Evolutionary conservation across 2,329 filamentous ascomycete genomes (phyloP).

Genomic region (Verticillium klebahnii): DNA sequence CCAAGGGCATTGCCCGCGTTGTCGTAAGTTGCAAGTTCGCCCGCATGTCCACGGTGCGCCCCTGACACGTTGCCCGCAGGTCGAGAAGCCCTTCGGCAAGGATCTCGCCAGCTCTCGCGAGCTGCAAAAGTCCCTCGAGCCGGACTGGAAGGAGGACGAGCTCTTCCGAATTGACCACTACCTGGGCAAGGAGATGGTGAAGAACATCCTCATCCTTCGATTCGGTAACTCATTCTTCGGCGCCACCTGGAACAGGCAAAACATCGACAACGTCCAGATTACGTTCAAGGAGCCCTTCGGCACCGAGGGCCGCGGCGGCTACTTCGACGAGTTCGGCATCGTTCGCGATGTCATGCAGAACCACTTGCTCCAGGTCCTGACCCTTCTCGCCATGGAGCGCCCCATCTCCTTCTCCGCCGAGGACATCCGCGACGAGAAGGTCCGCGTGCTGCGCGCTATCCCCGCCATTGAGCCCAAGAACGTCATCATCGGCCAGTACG

Average conservation of each 20-base stretch:
- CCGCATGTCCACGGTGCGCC: background rate
- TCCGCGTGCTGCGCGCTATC: constrained; percentile 90
- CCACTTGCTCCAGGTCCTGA: constrained; percentile 94
- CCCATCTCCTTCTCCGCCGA: constrained; percentile 97
- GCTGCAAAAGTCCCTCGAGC: constrained; percentile 89
- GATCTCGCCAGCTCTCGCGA: constrained; percentile 91
- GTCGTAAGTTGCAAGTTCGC: constrained; percentile 59
- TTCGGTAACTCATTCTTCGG: constrained; percentile 99
- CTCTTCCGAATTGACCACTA: constrained; percentile 99
- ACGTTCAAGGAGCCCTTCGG: constrained; percentile 99
- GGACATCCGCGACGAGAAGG: constrained; percentile 98
- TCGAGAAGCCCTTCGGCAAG: constrained; percentile 99
- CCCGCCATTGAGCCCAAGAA: constrained; percentile 97
- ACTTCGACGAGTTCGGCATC: constrained; percentile 99
- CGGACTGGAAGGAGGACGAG: constrained; percentile 98
- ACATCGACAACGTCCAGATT: constrained; percentile 99
- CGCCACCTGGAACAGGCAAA: constrained; percentile 97
- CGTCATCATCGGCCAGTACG: constrained; percentile 98
- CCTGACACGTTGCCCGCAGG: constrained; percentile 42
- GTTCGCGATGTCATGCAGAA: constrained; percentile 99
- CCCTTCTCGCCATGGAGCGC: constrained; percentile 94
- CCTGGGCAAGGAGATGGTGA: constrained; percentile 99
- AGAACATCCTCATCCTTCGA: constrained; percentile 96
- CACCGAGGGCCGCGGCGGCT: constrained; percentile 94
- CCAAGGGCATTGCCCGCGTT: constrained; percentile 83